Evolutionary conservation across 371 early-diverging fungal genomes (phyloP), one percentile per base, ranked within the genome.

Genomic region (Apophysomyces variabilis): DNA sequence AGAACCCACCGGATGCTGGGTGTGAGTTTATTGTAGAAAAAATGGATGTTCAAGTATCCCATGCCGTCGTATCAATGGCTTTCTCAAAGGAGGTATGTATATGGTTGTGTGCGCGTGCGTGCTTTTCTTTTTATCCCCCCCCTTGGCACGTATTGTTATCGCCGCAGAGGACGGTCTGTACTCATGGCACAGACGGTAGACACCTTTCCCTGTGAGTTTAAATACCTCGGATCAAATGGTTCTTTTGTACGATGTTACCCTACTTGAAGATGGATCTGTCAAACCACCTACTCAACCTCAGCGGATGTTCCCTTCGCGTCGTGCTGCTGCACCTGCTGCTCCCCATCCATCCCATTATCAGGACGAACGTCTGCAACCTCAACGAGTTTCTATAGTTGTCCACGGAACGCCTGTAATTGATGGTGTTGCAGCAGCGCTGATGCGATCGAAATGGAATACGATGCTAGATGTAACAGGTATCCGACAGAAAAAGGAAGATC

Each of bases 401-500:
- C 76, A 75, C 18, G 87, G 87, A 1, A 69, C 80, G 0, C 88
- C 89, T n/a, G 68, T 85, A 12, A 71, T 87, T 18, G 74, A 86
- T 43, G 85, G 87, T 1, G 72, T 83, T 43, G 72, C 74, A 0
- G 84, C 82, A 5, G 77, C 80, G 41, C 67, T 77, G 18, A 84
- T 91, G 68, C 78, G 84, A 45, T 89, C 89, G 0, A 84, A 86
- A 64, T 89, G 90, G 90, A 86, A 88, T 60, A 87, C 87, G n/a
- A 81, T 82, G 77, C 58, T 91, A 65, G 89, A 89, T 67, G 85
- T 88, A 0, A 73, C 79, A 4, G 74, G 80, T n/a, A 65, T 85
- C 65, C 73, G 84, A 9, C 85, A 85, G 54, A 77, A 67, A 44
- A 68, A 77, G 26, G 84, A 86, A 11, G 83, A 85, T 61, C 11